Conservation (phyloP, 2,329 filamentous ascomycete genomes). For the Berkeleyomyces rouxiae region DNA sequence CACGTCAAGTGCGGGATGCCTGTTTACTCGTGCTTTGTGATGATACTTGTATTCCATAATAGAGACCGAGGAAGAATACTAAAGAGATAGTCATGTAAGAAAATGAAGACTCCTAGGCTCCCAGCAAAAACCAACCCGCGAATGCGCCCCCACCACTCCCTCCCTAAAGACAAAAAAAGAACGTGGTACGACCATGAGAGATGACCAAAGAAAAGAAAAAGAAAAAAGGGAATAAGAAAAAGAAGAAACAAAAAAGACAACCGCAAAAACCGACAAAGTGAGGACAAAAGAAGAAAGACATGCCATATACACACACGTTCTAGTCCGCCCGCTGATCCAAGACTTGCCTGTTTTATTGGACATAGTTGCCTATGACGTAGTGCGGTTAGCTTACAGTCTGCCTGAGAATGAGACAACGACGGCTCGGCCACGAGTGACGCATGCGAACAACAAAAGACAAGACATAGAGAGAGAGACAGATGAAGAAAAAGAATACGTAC, state of each 20-base stretch:
- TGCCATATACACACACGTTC: neutral
- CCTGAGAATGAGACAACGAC: neutral
- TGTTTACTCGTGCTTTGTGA: neutral
- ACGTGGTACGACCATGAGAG: neutral
- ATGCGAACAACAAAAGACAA: neutral
- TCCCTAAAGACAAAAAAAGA: too few relatives aligned
- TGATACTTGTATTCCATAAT: neutral
- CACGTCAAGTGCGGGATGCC: neutral
- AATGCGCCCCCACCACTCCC: neutral
- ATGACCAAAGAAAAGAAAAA: neutral
- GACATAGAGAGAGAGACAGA: neutral
- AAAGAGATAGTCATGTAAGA: constrained; percentile 1
- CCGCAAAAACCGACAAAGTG: neutral
- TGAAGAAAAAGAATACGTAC: constrained; percentile 32
- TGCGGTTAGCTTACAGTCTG: neutral
- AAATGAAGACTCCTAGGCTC: constrained; percentile 1
- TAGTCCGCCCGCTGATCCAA: neutral
- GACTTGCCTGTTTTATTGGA: neutral
- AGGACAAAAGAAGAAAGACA: neutral
- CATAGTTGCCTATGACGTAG: constrained; percentile 3
- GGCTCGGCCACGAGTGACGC: neutral
- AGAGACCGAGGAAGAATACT: neutral
- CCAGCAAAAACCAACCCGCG: neutral
- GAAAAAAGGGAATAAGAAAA: neutral
- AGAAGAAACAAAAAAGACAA: neutral